Conservation (phyloP, 2,329 filamentous ascomycete genomes). For the Epichloe gansuensis region DNA sequence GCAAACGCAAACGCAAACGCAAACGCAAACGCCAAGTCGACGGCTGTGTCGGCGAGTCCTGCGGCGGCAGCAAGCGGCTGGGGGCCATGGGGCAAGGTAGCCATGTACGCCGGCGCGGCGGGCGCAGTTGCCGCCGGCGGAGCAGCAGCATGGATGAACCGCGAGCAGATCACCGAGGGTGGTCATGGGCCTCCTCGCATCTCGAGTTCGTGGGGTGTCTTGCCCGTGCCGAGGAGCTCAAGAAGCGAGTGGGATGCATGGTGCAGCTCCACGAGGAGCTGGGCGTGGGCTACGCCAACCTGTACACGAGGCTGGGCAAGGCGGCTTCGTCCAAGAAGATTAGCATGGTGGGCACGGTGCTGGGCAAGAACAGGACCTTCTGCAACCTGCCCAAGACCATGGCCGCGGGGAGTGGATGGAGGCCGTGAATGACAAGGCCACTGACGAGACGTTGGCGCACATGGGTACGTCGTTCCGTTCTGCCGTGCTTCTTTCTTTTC, state of each 20-base stretch:
- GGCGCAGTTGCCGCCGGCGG: conserved; percentile 71
- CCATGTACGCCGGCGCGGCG: conserved; percentile 75
- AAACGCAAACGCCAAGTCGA: not conserved
- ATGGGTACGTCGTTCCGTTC: conserved; percentile 38
- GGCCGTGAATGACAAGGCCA: conserved; percentile 66
- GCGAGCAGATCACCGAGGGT: conserved; percentile 65
- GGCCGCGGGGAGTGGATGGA: conserved; percentile 47
- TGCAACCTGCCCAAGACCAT: conserved; percentile 62
- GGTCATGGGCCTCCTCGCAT: conserved; percentile 77
- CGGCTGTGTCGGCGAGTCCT: not conserved
- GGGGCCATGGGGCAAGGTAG: conserved; percentile 75
- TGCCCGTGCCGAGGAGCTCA: conserved; percentile 70
- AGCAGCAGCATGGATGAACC: conserved; percentile 75
- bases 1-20: not conserved
- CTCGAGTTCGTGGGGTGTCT: conserved; percentile 89
- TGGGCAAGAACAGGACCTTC: conserved; percentile 70
- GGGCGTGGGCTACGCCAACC: conserved; percentile 66
- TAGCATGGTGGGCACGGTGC: conserved; percentile 42
- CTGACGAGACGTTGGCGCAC: conserved; percentile 72
- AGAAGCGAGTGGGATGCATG: conserved; percentile 58
- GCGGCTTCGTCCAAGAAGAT: conserved; percentile 45
- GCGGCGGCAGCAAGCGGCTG: conserved; percentile 33
- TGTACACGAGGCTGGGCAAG: conserved; percentile 75
- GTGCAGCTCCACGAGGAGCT: conserved; percentile 52
- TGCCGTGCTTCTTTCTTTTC: not conserved